Conservation (phyloP, 192 early-diverging fungal species). For the Linnemannia hyalina region DNA sequence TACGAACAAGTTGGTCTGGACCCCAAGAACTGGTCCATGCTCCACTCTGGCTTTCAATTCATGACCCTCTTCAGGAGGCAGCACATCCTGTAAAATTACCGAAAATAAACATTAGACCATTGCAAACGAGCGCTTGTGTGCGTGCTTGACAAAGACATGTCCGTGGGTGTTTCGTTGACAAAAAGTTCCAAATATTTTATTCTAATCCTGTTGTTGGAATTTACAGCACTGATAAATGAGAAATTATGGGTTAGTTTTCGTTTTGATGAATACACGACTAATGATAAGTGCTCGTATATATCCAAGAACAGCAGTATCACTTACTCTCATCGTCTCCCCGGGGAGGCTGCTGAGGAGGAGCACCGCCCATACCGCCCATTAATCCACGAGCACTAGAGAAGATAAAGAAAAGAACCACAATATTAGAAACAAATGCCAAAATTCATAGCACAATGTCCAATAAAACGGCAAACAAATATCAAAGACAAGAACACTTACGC, state of each 20-base stretch:
- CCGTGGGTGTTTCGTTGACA: neutral
- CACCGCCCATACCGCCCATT: conserved; percentile 54
- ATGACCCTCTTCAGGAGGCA: conserved; percentile 67
- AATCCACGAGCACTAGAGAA: conserved; percentile 61
- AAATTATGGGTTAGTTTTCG: neutral
- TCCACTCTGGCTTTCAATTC: conserved; percentile 67
- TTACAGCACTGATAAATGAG: conserved; percentile 28
- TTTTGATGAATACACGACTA: neutral
- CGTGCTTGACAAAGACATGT: neutral
- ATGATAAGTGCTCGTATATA: neutral
- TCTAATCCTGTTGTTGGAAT: neutral
- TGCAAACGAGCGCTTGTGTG: neutral
- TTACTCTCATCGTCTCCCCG: conserved; percentile 29
- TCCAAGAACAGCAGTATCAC: neutral
- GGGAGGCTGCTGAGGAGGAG: conserved; percentile 19
- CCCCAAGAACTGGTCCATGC: conserved; percentile 60
- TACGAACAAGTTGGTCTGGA: conserved; percentile 66
- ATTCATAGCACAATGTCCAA: neutral
- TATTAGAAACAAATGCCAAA: neutral
- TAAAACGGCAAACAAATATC: neutral
- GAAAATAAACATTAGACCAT: neutral
- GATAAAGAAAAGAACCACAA: neutral
- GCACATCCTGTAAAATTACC: conserved; percentile 57
- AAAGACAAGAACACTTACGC: conserved; percentile 63
- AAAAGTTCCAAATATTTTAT: neutral